Conservation (phyloP, 768 basidiomycete species). For the Trametes cubensis region DNA sequence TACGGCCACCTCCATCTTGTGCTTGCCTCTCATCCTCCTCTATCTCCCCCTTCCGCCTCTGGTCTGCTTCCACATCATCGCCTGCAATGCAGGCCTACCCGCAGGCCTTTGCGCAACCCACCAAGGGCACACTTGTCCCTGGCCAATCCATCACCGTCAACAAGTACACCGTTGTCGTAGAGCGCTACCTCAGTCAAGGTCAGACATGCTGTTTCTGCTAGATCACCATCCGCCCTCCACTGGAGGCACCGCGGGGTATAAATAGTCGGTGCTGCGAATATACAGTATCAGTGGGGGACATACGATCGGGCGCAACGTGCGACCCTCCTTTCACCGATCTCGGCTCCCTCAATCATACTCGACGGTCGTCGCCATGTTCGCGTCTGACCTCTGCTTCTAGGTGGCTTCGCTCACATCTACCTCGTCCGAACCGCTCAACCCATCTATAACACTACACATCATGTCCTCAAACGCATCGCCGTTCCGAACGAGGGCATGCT, state of each 20-base stretch:
- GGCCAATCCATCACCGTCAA: slow-evolving; percentile 92
- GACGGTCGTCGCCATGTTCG: slow-evolving; percentile 16
- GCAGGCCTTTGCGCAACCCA: slow-evolving; percentile 44
- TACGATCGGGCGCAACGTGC: background rate
- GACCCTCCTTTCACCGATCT: background rate
- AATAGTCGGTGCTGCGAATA: background rate
- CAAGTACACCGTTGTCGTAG: slow-evolving; percentile 88
- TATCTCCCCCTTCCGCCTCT: background rate
- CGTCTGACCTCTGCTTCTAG: slow-evolving; percentile 44
- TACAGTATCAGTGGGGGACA: background rate
- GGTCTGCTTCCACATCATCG: slow-evolving; percentile 13
- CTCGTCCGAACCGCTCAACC: slow-evolving; percentile 85
- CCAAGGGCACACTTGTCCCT: slow-evolving; percentile 71
- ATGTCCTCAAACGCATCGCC: slow-evolving; percentile 96
- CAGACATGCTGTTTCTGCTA: slow-evolving; percentile 28
- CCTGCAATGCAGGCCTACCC: slow-evolving; percentile 50
- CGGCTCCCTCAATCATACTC: background rate
- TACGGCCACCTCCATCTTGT: slow-evolving; percentile 14
- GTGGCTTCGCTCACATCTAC: slow-evolving; percentile 98
- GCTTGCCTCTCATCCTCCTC: background rate
- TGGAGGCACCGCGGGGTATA: slow-evolving; percentile 15
- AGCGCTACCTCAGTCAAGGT: slow-evolving; percentile 96
- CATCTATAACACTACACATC: slow-evolving; percentile 88
- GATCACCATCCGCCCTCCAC: slow-evolving; percentile 7
- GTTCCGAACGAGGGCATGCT: slow-evolving; percentile 89